Evolutionary conservation across 805 yeast genomes (phyloP).

Genomic region (Monosporozyma aerobia): DNA sequence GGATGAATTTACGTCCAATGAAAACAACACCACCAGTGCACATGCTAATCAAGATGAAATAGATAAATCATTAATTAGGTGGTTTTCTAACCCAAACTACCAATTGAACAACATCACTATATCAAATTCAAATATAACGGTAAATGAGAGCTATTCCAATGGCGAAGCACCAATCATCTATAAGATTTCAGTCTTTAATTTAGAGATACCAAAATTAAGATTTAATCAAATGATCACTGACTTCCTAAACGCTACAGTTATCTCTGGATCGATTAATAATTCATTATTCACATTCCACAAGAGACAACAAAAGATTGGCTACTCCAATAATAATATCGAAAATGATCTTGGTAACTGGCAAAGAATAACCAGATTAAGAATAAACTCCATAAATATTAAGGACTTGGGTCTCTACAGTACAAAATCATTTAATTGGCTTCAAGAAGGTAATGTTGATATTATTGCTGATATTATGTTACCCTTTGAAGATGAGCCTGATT

Average conservation of each 20-base stretch:
- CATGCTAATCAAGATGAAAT: conserved; percentile 4
- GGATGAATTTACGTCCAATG: not conserved
- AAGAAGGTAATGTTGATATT: conserved; percentile 60
- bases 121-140: conserved; percentile 22
- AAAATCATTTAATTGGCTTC: conserved; percentile 58
- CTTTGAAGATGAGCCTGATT: conserved; percentile 30
- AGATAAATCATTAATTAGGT: conserved; percentile 19
- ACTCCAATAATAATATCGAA: conserved; percentile 32
- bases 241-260: conserved; percentile 58
- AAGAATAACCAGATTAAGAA: conserved; percentile 39
- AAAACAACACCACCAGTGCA: conserved; percentile 41
- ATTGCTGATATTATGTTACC: conserved; percentile 70
- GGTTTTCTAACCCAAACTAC: conserved; percentile 31
- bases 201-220: conserved; percentile 54
- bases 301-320: conserved; percentile 50
- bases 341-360: conserved; percentile 38
- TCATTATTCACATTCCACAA: conserved; percentile 71
- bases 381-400: conserved; percentile 33
- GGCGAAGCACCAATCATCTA: conserved; percentile 7
- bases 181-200: conserved; percentile 50
- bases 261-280: conserved; percentile 66
- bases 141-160: conserved; percentile 16
- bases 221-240: conserved; percentile 53
- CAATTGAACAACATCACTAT: conserved; percentile 36
- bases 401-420: conserved; percentile 29